These are phyloP conservation scores for Scortechinia acanthostroma DNA, from an alignment of 2,329 filamentous ascomycete genomes.

Conservation along the genomic window DNA sequence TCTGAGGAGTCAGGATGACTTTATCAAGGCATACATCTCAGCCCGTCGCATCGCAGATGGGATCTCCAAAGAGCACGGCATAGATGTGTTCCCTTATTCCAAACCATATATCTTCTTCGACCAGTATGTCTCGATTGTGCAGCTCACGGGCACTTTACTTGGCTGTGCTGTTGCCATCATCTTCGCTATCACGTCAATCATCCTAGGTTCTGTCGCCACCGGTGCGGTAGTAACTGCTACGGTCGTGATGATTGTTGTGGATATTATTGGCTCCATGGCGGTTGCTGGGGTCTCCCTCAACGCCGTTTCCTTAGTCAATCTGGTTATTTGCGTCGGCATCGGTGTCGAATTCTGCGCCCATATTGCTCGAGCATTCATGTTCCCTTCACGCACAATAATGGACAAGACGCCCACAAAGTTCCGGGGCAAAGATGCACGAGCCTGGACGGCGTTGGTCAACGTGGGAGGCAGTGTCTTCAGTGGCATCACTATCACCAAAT, in stretches of 20 bases:
- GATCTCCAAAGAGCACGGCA: conserved; percentile 63
- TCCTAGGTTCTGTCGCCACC: conserved; percentile 79
- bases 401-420: conserved; percentile 74
- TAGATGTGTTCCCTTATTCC: conserved; percentile 90
- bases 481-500: conserved; percentile 91
- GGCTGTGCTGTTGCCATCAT: conserved; percentile 81
- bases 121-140: conserved; percentile 81
- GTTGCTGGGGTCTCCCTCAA: conserved; percentile 83
- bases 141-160: conserved; percentile 71
- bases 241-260: conserved; percentile 85
- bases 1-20: conserved; percentile 80
- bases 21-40: conserved; percentile 82
- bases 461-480: conserved; percentile 92
- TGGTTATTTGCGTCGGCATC: conserved; percentile 95
- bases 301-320: conserved; percentile 87
- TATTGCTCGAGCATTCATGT: conserved; percentile 91
- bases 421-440: conserved; percentile 74
- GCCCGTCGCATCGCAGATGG: conserved; percentile 80
- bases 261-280: conserved; percentile 94
- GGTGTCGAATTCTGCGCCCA: conserved; percentile 96
- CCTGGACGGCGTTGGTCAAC: conserved; percentile 89
- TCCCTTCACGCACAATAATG: conserved; percentile 76
- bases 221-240: conserved; percentile 77
- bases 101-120: conserved; percentile 99
- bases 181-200: conserved; percentile 68